Conservation (phyloP, 2,329 filamentous ascomycete species). For the Fusarium sp. region DNA sequence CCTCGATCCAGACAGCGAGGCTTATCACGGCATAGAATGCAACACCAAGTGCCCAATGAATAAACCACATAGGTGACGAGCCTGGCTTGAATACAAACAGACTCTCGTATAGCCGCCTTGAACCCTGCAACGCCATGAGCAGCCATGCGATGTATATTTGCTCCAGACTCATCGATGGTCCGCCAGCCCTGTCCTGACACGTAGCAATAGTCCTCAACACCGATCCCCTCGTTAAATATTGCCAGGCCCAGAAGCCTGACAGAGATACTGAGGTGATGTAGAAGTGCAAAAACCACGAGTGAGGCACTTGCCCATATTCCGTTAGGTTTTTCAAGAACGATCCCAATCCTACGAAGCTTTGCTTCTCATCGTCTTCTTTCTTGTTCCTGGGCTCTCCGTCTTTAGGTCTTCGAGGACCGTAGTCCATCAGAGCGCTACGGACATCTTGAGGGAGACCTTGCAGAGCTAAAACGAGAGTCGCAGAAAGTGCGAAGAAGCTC, state of each 20-base stretch:
- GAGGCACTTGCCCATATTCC: conserved; percentile 73
- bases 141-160: conserved; percentile 76
- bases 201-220: conserved; percentile 62
- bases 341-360: conserved; percentile 31
- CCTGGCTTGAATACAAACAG: conserved; percentile 69
- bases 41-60: conserved; percentile 84
- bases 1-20: conserved; percentile 87
- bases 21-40: conserved; percentile 80
- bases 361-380: conserved; percentile 6
- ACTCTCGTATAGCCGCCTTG: conserved; percentile 81
- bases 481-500: conserved; percentile 59
- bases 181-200: conserved; percentile 48
- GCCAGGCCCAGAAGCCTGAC: conserved; percentile 79
- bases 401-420: conserved; percentile 59
- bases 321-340: conserved; percentile 48
- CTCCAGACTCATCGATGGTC: conserved; percentile 62
- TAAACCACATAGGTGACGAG: conserved; percentile 83
- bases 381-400: conserved; percentile 32
- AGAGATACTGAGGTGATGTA: conserved; percentile 78
- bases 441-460: conserved; percentile 58
- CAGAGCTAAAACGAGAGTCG: conserved; percentile 55
- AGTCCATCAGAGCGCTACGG: conserved; percentile 60
- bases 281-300: conserved; percentile 91
- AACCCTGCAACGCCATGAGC: conserved; percentile 81
- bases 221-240: conserved; percentile 67